Conservation (phyloP, 805 yeast species). For the Candida awuae region DNA sequence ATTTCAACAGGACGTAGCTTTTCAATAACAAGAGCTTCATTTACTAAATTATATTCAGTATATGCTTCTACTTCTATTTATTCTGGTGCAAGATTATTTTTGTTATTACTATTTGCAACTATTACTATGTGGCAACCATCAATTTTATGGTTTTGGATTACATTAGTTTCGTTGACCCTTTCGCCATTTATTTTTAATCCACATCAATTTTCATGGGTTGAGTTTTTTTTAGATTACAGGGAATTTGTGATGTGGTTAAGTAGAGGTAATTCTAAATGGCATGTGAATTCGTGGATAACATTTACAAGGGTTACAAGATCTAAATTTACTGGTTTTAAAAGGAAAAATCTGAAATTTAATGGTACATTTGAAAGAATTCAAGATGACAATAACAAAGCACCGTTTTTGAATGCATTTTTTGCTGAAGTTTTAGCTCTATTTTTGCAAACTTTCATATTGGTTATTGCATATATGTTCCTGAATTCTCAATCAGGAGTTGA, state of each 20-base stretch:
- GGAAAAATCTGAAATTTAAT: conserved; percentile 59
- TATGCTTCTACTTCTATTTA: conserved; percentile 74
- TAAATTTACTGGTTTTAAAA: conserved; percentile 85
- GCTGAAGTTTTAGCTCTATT: conserved; percentile 75
- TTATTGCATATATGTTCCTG: conserved; percentile 69
- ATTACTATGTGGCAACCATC: conserved; percentile 77
- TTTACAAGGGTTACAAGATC: conserved; percentile 73
- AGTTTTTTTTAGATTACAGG: conserved; percentile 42
- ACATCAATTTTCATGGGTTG: conserved; percentile 41
- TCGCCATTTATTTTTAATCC: conserved; percentile 50
- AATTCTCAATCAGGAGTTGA: conserved; percentile 82
- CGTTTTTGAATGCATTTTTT: conserved; percentile 64
- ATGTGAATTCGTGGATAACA: conserved; percentile 71
- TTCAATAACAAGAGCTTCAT: conserved; percentile 75
- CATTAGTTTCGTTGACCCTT: conserved; percentile 36
- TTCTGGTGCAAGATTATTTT: conserved; percentile 60
- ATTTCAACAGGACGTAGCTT: conserved; percentile 92
- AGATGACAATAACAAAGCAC: conserved; percentile 60
- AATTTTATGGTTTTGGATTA: conserved; percentile 51
- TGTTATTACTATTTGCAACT: conserved; percentile 69
- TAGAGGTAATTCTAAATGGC: conserved; percentile 65
- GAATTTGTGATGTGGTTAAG: conserved; percentile 63
- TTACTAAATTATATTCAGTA: conserved; percentile 62
- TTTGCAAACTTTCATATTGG: conserved; percentile 57
- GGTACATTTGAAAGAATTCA: conserved; percentile 44